Percentiles rank a stretch among this genome's conserved stretches.
phyloP scores from a whole-genome alignment of 306 rosid species.

The Trichosanthes cucumerina region DNA sequence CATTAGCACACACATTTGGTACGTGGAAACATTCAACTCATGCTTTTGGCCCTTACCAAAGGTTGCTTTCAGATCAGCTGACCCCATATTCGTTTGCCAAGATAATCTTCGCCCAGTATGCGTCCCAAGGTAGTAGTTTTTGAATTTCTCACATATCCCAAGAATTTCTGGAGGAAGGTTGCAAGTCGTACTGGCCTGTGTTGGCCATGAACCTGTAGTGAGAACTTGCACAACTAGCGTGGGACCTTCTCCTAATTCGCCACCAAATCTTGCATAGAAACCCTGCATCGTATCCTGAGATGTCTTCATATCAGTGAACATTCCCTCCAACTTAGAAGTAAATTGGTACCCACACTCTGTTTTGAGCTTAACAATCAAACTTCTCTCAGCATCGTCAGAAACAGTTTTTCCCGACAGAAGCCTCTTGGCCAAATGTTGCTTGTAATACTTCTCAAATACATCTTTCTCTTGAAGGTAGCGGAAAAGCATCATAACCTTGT shows the following conservation, averaged over 20 bases:
- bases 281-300: conserved; percentile 72
- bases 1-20: conserved; percentile 86
- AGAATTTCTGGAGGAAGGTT: conserved; percentile 73
- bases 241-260: conserved; percentile 59
- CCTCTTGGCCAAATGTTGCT: conserved; percentile 83
- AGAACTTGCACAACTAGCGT: conserved; percentile 68
- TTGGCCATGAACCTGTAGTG: conserved; percentile 82
- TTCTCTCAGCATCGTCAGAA: conserved; percentile 80
- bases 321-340: conserved; percentile 74
- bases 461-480: conserved; percentile 80
- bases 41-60: conserved; percentile 76
- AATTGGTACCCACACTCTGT: conserved; percentile 78
- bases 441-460: conserved; percentile 70
- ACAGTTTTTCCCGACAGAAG: conserved; percentile 71
- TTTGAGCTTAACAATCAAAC: conserved; percentile 77
- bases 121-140: conserved; percentile 64
- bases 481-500: conserved; percentile 77
- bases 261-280: conserved; percentile 38
- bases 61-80: conserved; percentile 70
- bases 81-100: conserved; percentile 85
- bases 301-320: conserved; percentile 81
- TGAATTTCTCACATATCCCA: conserved; percentile 59
- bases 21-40: conserved; percentile 75
- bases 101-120: conserved; percentile 73
- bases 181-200: conserved; percentile 57